phyloP scores from a whole-genome alignment of 2,329 filamentous ascomycete species.

The Pseudocercospora cruenta region DNA sequence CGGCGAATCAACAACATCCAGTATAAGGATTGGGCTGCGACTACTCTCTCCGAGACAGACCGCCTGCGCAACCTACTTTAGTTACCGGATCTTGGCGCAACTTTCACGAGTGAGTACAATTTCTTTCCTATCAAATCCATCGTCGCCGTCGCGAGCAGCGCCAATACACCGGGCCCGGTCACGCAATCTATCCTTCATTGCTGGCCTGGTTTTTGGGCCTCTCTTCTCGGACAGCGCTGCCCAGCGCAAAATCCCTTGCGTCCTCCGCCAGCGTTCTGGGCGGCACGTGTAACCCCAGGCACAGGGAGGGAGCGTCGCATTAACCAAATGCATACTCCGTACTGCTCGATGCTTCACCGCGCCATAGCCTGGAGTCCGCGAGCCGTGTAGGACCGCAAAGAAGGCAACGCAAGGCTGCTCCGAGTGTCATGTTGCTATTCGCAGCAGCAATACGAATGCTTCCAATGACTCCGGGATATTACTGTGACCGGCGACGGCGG shows the following conservation, averaged over 20 bases:
- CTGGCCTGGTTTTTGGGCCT: slow-evolving; percentile 22
- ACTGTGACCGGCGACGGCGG: slow-evolving; percentile 6
- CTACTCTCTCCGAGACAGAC: slow-evolving; percentile 28
- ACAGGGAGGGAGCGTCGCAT: slow-evolving; percentile 12
- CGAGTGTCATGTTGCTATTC: not conserved
- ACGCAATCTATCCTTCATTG: slow-evolving; percentile 19
- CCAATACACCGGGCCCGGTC: slow-evolving; percentile 18
- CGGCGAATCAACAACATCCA: slow-evolving; percentile 24
- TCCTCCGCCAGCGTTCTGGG: slow-evolving; percentile 17
- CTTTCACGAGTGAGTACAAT: slow-evolving; percentile 24
- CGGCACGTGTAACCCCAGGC: slow-evolving; percentile 24
- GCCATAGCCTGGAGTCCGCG: not conserved
- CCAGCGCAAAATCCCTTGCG: slow-evolving; percentile 22
- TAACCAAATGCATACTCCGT: slow-evolving; percentile 6
- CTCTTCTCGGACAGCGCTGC: slow-evolving; percentile 10
- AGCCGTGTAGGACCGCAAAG: not conserved
- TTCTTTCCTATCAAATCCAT: slow-evolving; percentile 13
- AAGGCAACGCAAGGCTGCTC: not conserved
- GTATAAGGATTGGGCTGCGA: slow-evolving; percentile 17
- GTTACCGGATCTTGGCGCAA: slow-evolving; percentile 5
- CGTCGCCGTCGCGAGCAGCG: slow-evolving; percentile 16
- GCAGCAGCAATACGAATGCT: slow-evolving; percentile 4
- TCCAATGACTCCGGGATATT: slow-evolving; percentile 5
- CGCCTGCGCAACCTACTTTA: slow-evolving; percentile 18
- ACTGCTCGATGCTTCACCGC: not conserved